These are phyloP conservation scores for Phialemoniopsis sp. DNA, from an alignment of 2,329 filamentous ascomycete species.

Conservation along the genomic window DNA sequence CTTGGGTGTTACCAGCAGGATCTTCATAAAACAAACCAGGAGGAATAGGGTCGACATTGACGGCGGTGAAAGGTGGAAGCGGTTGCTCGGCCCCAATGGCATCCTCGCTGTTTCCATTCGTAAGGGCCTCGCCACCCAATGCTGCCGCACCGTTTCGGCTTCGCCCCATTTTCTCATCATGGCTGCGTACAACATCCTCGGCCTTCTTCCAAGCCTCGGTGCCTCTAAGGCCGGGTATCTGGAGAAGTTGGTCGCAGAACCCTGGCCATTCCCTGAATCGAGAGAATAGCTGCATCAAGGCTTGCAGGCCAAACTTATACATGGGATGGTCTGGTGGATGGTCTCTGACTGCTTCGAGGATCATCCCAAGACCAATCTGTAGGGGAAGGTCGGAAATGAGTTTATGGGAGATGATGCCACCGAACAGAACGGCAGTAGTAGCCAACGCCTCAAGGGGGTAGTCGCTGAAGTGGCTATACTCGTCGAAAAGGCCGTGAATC, in stretches of 20 bases:
- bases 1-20: slow-evolving; percentile 79
- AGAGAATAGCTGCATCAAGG: slow-evolving; percentile 80
- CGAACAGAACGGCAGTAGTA: slow-evolving; percentile 93
- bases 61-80: slow-evolving; percentile 69
- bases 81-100: slow-evolving; percentile 50
- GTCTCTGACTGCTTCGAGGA: slow-evolving; percentile 90
- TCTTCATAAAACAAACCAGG: slow-evolving; percentile 68
- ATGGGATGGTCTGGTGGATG: slow-evolving; percentile 80
- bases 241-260: slow-evolving; percentile 80
- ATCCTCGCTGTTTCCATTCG: slow-evolving; percentile 71
- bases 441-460: slow-evolving; percentile 95
- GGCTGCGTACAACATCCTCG: slow-evolving; percentile 71
- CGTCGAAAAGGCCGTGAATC: slow-evolving; percentile 96
- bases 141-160: slow-evolving; percentile 46
- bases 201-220: slow-evolving; percentile 83
- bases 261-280: slow-evolving; percentile 92
- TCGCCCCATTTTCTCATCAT: slow-evolving; percentile 56
- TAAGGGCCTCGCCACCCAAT: slow-evolving; percentile 43
- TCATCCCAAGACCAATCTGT: slow-evolving; percentile 94
- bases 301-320: slow-evolving; percentile 98
- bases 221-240: slow-evolving; percentile 75
- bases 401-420: slow-evolving; percentile 91
- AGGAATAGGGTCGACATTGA: slow-evolving; percentile 70
- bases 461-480: slow-evolving; percentile 91
- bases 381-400: slow-evolving; percentile 86